Conservation (phyloP, 73 alveolate genomes). For the Paramecium sonneborni region DNA sequence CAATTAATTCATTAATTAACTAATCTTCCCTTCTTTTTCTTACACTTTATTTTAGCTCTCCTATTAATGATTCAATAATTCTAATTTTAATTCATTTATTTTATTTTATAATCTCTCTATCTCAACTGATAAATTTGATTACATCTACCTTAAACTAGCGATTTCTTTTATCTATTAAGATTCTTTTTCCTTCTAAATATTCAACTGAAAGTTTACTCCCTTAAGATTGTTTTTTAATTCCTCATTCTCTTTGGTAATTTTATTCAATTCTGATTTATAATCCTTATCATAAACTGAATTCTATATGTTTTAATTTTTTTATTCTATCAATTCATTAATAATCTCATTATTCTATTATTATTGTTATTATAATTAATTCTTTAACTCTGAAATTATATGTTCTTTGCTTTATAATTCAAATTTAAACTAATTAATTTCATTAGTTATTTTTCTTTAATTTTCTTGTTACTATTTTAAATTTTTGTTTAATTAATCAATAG, state of each 20-base stretch:
- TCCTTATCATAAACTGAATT: background rate
- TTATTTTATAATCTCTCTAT: background rate
- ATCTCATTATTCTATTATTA: background rate
- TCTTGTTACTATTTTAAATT: background rate
- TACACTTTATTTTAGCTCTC: background rate
- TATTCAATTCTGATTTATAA: background rate
- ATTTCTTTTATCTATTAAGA: background rate
- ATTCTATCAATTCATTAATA: slow-evolving; percentile 17
- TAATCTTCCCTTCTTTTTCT: background rate
- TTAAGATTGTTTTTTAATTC: background rate
- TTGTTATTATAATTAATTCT: background rate
- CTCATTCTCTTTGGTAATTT: background rate
- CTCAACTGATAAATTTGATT: background rate
- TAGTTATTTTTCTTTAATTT: background rate
- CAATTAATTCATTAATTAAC: background rate
- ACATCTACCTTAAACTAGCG: background rate
- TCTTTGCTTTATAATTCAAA: background rate
- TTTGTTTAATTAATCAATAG: background rate
- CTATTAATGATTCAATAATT: background rate
- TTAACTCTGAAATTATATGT: background rate
- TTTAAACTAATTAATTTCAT: background rate
- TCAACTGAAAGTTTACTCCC: background rate
- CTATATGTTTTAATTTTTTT: background rate
- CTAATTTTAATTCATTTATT: background rate
- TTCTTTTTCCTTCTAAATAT: background rate